Percentiles rank a stretch among this genome's conserved stretches.
These are phyloP conservation scores for Pleurotus salmoneostramineus DNA, from an alignment of 768 basidiomycete species.

Conservation along the genomic window DNA sequence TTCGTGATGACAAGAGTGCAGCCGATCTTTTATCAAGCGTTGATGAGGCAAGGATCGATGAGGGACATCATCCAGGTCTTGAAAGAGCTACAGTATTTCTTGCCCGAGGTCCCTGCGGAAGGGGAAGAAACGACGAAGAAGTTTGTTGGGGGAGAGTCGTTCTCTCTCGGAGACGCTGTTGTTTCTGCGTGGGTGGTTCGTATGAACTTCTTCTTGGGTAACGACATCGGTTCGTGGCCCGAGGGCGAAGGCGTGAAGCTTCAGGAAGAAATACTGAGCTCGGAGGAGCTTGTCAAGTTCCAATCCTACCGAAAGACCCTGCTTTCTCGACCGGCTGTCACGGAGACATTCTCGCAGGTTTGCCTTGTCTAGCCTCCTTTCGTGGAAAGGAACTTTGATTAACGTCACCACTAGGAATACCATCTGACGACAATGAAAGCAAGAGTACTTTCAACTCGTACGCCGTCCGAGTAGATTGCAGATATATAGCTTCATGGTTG, in stretches of 20 bases:
- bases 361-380: too few species aligned
- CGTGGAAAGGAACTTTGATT: too few species aligned
- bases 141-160: neutral
- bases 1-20: neutral
- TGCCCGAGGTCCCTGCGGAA: neutral
- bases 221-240: neutral
- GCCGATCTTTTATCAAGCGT: neutral
- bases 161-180: neutral
- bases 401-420: too few species aligned
- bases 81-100: neutral
- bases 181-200: neutral
- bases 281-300: neutral
- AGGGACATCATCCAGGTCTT: neutral
- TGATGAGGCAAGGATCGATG: neutral
- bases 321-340: neutral
- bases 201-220: neutral
- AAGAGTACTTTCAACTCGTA: too few species aligned
- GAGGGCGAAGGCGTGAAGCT: neutral
- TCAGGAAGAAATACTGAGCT: neutral
- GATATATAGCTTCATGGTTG: too few species aligned
- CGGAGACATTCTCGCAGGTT: too few species aligned
- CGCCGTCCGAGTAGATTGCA: too few species aligned
- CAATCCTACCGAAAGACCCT: neutral
- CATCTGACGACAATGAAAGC: too few species aligned
- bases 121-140: neutral